Percentiles rank a stretch among this genome's conserved stretches.
These are phyloP conservation scores for Pseudogymnoascus verrucosus DNA, from an alignment of 2,329 filamentous ascomycete genomes.

Conservation along the genomic window DNA sequence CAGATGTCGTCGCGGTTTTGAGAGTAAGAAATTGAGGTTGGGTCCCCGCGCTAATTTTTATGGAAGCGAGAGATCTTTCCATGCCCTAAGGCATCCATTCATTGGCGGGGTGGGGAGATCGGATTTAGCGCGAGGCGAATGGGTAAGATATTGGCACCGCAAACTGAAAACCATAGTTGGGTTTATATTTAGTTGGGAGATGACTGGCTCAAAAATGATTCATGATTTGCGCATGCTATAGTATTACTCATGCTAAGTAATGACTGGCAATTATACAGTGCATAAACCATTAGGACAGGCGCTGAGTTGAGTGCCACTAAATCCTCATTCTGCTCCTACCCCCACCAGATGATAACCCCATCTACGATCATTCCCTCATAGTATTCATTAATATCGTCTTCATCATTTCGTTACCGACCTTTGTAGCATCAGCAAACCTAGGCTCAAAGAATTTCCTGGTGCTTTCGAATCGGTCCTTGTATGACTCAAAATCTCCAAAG, in stretches of 20 bases:
- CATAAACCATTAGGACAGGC: neutral
- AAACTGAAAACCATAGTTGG: neutral
- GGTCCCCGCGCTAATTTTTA: slow-evolving; percentile 10
- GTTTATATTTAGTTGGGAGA: neutral
- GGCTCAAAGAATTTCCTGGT: slow-evolving; percentile 91
- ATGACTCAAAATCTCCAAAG: slow-evolving; percentile 86
- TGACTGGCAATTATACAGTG: neutral
- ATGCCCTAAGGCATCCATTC: slow-evolving; percentile 10
- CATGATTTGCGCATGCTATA: neutral
- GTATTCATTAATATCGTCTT: slow-evolving; percentile 85
- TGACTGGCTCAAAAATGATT: neutral
- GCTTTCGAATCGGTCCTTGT: slow-evolving; percentile 80
- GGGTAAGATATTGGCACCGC: neutral
- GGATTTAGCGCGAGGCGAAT: slow-evolving; percentile 1
- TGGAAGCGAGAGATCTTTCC: slow-evolving; percentile 9
- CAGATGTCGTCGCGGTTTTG: slow-evolving; percentile 8
- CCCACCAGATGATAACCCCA: neutral
- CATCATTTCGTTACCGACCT: slow-evolving; percentile 94
- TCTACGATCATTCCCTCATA: slow-evolving; percentile 24
- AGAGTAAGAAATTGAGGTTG: slow-evolving; percentile 8
- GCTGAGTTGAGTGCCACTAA: neutral
- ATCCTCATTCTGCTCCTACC: neutral
- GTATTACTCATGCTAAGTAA: neutral
- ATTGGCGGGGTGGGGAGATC: slow-evolving; percentile 4
- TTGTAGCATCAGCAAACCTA: slow-evolving; percentile 77